A percentile compares a stretch with the other conserved stretches of the same genome.
These are phyloP conservation scores for Extremus antarcticus DNA, from an alignment of 495 filamentous ascomycete genomes.

Conservation along the genomic window DNA sequence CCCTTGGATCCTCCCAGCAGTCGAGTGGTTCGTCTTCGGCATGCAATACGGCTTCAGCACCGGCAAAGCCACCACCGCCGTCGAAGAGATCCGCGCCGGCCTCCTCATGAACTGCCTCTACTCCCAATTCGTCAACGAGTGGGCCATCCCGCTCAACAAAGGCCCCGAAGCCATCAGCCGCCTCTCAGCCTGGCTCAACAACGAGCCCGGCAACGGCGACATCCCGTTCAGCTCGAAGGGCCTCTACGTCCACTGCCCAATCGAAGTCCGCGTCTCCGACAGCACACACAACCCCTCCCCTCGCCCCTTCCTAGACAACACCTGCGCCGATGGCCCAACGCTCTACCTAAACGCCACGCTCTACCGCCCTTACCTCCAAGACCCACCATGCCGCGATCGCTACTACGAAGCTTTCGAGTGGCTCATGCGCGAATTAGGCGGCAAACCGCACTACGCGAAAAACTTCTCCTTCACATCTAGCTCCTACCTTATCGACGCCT, in stretches of 20 bases:
- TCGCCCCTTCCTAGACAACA: constrained; percentile 72
- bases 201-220: constrained; percentile 34
- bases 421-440: constrained; percentile 85
- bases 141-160: constrained; percentile 81
- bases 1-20: constrained; percentile 66
- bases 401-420: constrained; percentile 95
- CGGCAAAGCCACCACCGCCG: constrained; percentile 52
- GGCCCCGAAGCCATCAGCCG: constrained; percentile 82
- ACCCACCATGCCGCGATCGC: constrained; percentile 64
- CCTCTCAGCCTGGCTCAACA: constrained; percentile 74
- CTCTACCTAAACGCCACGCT: constrained; percentile 94
- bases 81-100: constrained; percentile 69
- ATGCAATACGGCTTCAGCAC: constrained; percentile 87
- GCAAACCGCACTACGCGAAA: constrained; percentile 95
- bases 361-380: constrained; percentile 74
- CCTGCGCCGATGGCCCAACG: constrained; percentile 54
- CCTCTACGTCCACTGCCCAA: constrained; percentile 81
- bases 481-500: constrained; percentile 46
- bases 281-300: constrained; percentile 45
- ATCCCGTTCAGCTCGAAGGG: constrained; percentile 75
- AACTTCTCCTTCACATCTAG: constrained; percentile 59
- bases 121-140: constrained; percentile 94
- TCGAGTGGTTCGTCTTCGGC: constrained; percentile 91
- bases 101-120: constrained; percentile 94
- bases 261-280: constrained; percentile 83